phyloP scores from a whole-genome alignment of 2,329 filamentous ascomycete genomes.

The Fusarium sp. region DNA sequence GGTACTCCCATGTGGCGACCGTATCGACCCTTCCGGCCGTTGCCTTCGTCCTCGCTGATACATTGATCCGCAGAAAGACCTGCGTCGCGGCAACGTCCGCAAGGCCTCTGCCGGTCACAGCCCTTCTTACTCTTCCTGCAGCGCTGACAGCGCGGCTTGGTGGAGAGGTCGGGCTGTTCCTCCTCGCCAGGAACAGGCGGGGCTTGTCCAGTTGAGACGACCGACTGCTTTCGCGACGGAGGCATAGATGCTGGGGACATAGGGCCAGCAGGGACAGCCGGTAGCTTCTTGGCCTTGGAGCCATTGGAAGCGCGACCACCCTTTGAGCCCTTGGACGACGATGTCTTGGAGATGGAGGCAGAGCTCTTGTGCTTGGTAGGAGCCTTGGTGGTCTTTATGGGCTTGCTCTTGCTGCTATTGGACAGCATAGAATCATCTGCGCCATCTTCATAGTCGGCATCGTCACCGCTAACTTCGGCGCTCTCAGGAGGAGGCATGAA shows the following conservation, averaged over 20 bases:
- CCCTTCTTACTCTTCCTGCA: slow-evolving; percentile 99
- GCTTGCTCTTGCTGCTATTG: slow-evolving; percentile 57
- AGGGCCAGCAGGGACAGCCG: slow-evolving; percentile 55
- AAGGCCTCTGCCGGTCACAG: slow-evolving; percentile 95
- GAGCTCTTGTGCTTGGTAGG: slow-evolving; percentile 57
- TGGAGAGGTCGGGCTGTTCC: slow-evolving; percentile 91
- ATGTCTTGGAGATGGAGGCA: slow-evolving; percentile 48
- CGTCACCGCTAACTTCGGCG: slow-evolving; percentile 52
- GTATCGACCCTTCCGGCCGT: slow-evolving; percentile 95
- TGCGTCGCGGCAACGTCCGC: slow-evolving; percentile 94
- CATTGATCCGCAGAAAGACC: slow-evolving; percentile 94
- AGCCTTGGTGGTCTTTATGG: slow-evolving; percentile 54
- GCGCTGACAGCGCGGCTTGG: slow-evolving; percentile 95
- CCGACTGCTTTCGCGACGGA: slow-evolving; percentile 80
- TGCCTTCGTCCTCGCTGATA: slow-evolving; percentile 97
- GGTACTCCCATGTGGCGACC: slow-evolving; percentile 78
- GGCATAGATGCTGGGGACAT: slow-evolving; percentile 77
- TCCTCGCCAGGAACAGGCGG: slow-evolving; percentile 76
- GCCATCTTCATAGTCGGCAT: slow-evolving; percentile 50
- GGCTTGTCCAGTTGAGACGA: slow-evolving; percentile 67
- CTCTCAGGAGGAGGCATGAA: slow-evolving; percentile 66
- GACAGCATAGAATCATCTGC: slow-evolving; percentile 51
- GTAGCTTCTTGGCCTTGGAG: slow-evolving; percentile 66
- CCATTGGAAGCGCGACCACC: slow-evolving; percentile 52
- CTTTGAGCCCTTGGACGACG: slow-evolving; percentile 58